Percentiles rank a stretch among this genome's conserved stretches.
Conservation (phyloP, 768 basidiomycete genomes). For the Collybia nuda region DNA sequence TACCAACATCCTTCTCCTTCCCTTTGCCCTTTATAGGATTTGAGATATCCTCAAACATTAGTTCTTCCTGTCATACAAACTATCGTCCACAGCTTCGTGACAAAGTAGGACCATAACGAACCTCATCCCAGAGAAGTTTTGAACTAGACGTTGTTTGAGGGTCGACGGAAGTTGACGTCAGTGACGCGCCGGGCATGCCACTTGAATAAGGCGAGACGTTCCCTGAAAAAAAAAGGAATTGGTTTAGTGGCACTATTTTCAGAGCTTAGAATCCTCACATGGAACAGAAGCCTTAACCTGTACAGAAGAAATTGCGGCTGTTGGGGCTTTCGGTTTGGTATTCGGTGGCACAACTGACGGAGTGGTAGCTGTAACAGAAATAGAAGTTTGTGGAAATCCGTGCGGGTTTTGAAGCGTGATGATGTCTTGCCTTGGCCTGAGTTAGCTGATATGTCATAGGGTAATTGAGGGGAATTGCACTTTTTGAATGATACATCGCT, state of each 20-base stretch:
- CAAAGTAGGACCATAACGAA: constrained; percentile 20
- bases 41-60: constrained; percentile 95
- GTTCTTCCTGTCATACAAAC: constrained; percentile 64
- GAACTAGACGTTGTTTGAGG: constrained; percentile 61
- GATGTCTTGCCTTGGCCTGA: constrained; percentile 67
- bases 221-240: constrained; percentile 52
- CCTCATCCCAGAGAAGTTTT: constrained; percentile 94
- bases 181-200: constrained; percentile 86
- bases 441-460: constrained; percentile 7
- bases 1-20: constrained; percentile 92
- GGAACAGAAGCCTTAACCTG: constrained; percentile 61
- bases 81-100: not conserved
- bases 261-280: constrained; percentile 44
- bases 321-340: constrained; percentile 32
- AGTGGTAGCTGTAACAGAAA: constrained; percentile 24
- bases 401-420: constrained; percentile 95
- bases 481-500: constrained; percentile 84
- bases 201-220: constrained; percentile 90
- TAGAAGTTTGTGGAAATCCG: constrained; percentile 62
- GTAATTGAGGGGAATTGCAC: constrained; percentile 32
- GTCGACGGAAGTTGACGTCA: constrained; percentile 91
- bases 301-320: constrained; percentile 33
- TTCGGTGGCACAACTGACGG: constrained; percentile 26
- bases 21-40: constrained; percentile 80
- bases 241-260: not conserved